Percentiles rank a stretch among this genome's conserved stretches.
Evolutionary conservation across 257 asterid species (phyloP).

Genomic region (Solanum medicagineum): DNA sequence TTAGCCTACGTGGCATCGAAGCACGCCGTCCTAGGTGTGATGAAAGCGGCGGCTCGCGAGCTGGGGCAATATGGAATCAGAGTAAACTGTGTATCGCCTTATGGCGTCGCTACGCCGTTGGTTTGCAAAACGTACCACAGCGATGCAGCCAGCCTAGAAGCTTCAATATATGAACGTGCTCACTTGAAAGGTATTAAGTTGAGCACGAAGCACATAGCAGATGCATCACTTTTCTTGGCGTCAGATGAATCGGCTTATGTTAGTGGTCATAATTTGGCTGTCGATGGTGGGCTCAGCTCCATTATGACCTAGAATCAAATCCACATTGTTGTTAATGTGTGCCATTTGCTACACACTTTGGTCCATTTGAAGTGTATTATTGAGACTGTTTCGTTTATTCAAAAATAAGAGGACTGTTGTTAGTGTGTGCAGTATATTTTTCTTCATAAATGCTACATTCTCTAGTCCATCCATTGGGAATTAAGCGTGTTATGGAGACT

Average conservation of each 20-base stretch:
- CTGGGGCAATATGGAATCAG: not conserved
- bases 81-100: not conserved
- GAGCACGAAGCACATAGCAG: not conserved
- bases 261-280: not conserved
- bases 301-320: not conserved
- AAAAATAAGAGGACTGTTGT: too few species aligned
- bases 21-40: not conserved
- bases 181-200: not conserved
- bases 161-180: too few species aligned
- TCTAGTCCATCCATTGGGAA: too few species aligned
- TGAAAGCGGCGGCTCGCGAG: not conserved
- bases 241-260: not conserved
- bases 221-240: not conserved
- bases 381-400: too few species aligned
- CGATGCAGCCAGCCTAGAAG: not conserved
- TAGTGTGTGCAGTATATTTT: too few species aligned
- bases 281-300: not conserved
- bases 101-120: not conserved
- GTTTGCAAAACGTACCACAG: not conserved
- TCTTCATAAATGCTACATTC: too few species aligned
- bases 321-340: too few species aligned
- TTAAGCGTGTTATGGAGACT: too few species aligned
- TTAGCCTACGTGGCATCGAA: not conserved
- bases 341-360: too few species aligned
- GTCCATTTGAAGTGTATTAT: too few species aligned